Conservation (phyloP, 2,329 filamentous ascomycete species). For the Aureobasidium namibiae region DNA sequence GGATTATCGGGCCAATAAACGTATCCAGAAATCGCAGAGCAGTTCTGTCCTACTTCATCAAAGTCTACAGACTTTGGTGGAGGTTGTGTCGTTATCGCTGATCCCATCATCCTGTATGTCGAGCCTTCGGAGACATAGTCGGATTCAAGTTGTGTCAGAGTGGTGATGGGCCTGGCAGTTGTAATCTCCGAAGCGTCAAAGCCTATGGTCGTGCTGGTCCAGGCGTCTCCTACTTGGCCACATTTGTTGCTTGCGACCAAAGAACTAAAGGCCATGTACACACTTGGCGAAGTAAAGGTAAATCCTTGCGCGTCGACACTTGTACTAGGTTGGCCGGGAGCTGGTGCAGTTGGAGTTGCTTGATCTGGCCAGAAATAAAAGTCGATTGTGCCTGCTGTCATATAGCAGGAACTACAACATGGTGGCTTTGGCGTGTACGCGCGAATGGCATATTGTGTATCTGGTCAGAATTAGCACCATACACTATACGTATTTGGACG, state of each 20-base stretch:
- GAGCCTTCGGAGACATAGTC: background rate
- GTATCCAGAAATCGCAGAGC: constrained; percentile 5
- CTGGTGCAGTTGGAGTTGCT: constrained; percentile 8
- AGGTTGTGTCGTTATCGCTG: constrained; percentile 9
- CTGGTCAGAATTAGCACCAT: constrained; percentile 4
- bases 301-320: constrained; percentile 12
- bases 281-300: constrained; percentile 15
- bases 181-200: constrained; percentile 14
- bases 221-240: constrained; percentile 12
- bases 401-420: constrained; percentile 13
- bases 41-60: constrained; percentile 11
- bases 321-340: constrained; percentile 7
- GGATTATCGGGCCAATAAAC: constrained; percentile 15
- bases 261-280: constrained; percentile 14
- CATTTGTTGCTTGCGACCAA: constrained; percentile 11
- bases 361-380: constrained; percentile 15
- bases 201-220: constrained; percentile 12
- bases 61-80: constrained; percentile 2
- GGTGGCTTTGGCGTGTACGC: constrained; percentile 15
- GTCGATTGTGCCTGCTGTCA: constrained; percentile 14
- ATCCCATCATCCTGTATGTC: background rate
- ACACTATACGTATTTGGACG: background rate
- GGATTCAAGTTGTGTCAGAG: background rate
- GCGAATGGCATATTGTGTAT: constrained; percentile 14
- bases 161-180: constrained; percentile 12